Evolutionary conservation across 208 protist species (phyloP), one percentile per base, ranked within the genome.

Genomic region (Cochliopodium minus): DNA sequence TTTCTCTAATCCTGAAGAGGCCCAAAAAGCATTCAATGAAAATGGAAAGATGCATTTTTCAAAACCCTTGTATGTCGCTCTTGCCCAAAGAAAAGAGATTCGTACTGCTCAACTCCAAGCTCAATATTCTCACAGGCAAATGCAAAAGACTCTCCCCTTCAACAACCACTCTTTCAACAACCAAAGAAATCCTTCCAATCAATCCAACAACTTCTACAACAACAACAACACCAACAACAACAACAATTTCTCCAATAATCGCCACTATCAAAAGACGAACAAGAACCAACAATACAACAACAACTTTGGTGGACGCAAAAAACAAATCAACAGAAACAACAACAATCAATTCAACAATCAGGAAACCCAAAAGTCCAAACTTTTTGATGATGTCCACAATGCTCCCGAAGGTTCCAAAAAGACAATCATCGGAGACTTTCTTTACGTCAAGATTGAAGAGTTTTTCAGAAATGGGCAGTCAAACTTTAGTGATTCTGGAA

Each of bases 21-120:
- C 95, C 10, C 86, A 85, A 60, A 81, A 87, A 48, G 94, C 92
- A 28, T 79, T 97, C 34, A 81, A 82, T 5, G 91, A 96, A 74
- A 93, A 96, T 69, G 88, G 88, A 49, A 82, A 88, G 53, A 78
- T 95, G 39, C 79, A 95, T 58, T 79, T 80, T 68, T 74, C 70
- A 52, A 95, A 95, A 71, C 91, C 93, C 23, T 76, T 97, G 45
- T 96, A 96, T 71, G 91, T 96, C 20, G 90, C 88, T 66, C 81
- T 94, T 52, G 88, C 89, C 30, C 88, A 97, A 74, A 81, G 82
- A 51, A 92, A 92, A 60, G 91, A 97, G 51, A 77, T 88, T 63
- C 82, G 93, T 46, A 82, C 86, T 63, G 85, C 75, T 38, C 79
- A 92, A 77, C 77, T 97, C 22, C 87, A 89, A 57, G 71, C 85